These are phyloP conservation scores for Penicillium sclerotigenum DNA, from an alignment of 2,329 filamentous ascomycete genomes.

Conservation along the genomic window DNA sequence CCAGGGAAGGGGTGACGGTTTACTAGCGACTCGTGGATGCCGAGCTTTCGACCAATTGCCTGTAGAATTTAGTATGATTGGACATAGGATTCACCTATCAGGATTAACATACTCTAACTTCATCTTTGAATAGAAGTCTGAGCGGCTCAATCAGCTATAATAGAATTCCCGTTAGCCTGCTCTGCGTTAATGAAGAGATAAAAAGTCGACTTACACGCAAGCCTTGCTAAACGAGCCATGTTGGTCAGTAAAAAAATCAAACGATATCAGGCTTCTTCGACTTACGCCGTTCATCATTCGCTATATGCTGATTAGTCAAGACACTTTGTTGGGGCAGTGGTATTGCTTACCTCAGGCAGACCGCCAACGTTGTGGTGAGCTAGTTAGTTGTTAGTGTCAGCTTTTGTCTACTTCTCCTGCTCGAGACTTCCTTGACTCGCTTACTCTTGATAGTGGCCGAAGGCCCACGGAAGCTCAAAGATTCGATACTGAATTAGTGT, in stretches of 20 bases:
- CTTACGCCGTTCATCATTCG: not conserved
- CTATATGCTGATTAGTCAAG: not conserved
- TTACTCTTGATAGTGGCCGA: slow-evolving; percentile 71
- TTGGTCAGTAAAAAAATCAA: not conserved
- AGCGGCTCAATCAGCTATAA: slow-evolving; percentile 67
- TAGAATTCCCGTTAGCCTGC: not conserved
- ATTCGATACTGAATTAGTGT: slow-evolving; percentile 52
- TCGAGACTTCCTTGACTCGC: slow-evolving; percentile 41
- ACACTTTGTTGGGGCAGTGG: not conserved
- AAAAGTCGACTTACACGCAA: not conserved
- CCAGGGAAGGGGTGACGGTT: slow-evolving; percentile 71
- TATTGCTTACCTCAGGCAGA: not conserved
- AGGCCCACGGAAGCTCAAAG: slow-evolving; percentile 70
- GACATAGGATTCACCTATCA: slow-evolving; percentile 23
- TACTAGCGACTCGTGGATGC: slow-evolving; percentile 70
- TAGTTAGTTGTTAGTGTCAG: not conserved
- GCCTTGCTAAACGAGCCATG: not conserved
- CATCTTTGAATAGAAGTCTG: slow-evolving; percentile 78
- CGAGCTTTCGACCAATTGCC: slow-evolving; percentile 62
- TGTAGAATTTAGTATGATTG: not conserved
- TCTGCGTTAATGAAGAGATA: not conserved
- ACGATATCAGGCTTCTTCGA: not conserved
- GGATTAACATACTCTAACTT: slow-evolving; percentile 55
- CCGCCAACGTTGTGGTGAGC: not conserved
- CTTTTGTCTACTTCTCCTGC: not conserved